A percentile compares a stretch with the other conserved stretches of the same genome.
Conservation (phyloP, 2,329 filamentous ascomycete genomes). For the Trichoderma endophyticum region DNA sequence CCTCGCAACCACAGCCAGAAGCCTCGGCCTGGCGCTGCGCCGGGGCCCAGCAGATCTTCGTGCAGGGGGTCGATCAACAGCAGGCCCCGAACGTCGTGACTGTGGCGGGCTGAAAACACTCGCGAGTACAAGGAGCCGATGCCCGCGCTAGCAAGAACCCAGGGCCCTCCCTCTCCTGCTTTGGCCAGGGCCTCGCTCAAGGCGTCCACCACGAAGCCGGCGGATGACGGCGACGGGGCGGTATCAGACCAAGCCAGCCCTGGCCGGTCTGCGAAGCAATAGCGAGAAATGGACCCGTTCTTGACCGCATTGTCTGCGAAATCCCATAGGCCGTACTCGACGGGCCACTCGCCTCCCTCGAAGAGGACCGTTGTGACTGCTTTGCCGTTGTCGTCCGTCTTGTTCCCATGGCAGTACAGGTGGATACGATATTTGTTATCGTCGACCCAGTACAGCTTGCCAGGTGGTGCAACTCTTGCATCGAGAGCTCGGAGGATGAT, state of each 20-base stretch:
- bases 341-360: slow-evolving; percentile 76
- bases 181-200: slow-evolving; percentile 80
- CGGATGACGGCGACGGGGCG: slow-evolving; percentile 87
- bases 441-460: slow-evolving; percentile 76
- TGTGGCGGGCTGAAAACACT: slow-evolving; percentile 84
- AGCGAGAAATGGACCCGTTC: slow-evolving; percentile 80
- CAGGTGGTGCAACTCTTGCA: slow-evolving; percentile 67
- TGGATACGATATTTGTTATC: slow-evolving; percentile 83
- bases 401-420: slow-evolving; percentile 75
- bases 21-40: slow-evolving; percentile 67
- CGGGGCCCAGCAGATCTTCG: slow-evolving; percentile 71
- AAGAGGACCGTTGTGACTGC: slow-evolving; percentile 76
- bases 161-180: slow-evolving; percentile 81
- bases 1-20: slow-evolving; percentile 86
- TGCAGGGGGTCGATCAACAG: slow-evolving; percentile 86
- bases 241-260: slow-evolving; percentile 87
- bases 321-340: slow-evolving; percentile 74
- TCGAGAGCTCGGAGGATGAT: slow-evolving; percentile 79
- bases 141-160: slow-evolving; percentile 82
- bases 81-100: slow-evolving; percentile 69
- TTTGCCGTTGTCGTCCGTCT: slow-evolving; percentile 49
- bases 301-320: slow-evolving; percentile 73
- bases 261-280: slow-evolving; percentile 94
- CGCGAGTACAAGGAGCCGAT: slow-evolving; percentile 85
- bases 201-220: slow-evolving; percentile 86